A percentile compares a stretch with the other conserved stretches of the same genome.
Evolutionary conservation across 1,284 basidiomycete genomes (phyloP).

Genomic region (Laetiporus sulphureus): DNA sequence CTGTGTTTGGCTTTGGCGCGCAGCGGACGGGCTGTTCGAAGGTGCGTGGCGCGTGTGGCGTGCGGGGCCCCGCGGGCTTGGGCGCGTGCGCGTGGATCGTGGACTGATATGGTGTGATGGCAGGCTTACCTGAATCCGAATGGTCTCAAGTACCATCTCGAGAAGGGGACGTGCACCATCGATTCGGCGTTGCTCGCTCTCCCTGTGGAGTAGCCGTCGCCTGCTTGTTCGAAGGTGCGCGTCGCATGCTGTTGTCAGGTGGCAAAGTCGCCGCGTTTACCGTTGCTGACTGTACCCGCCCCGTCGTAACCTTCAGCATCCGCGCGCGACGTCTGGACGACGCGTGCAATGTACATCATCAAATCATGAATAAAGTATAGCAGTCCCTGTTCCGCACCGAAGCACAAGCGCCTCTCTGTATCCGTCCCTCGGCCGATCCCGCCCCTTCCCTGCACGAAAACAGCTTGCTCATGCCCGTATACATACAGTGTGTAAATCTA

Average conservation of each 20-base stretch:
- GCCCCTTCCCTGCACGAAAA: too few species aligned
- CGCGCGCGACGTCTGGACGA: not conserved
- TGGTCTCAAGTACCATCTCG: constrained; percentile 55
- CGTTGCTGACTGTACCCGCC: not conserved
- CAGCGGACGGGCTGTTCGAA: constrained; percentile 28
- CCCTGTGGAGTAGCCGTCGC: not conserved
- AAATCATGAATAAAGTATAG: too few species aligned
- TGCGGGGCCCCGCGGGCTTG: constrained; percentile 5
- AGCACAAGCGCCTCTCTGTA: too few species aligned
- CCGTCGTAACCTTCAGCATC: not conserved
- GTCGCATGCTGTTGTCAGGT: not conserved
- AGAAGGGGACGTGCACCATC: constrained; percentile 51
- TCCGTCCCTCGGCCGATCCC: too few species aligned
- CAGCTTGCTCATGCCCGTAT: too few species aligned
- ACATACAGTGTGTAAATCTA: too few species aligned
- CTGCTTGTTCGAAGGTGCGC: not conserved
- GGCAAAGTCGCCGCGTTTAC: not conserved
- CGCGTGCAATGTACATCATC: too few species aligned
- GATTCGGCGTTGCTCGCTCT: constrained; percentile 15
- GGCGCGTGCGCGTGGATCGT: not conserved
- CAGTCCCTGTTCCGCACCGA: too few species aligned
- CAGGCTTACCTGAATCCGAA: constrained; percentile 56
- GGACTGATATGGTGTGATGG: too few species aligned
- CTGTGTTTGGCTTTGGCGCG: not conserved
- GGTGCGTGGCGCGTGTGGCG: constrained; percentile 13